Conservation (phyloP, 2,329 filamentous ascomycete genomes). For the Lasiodiplodia theobromae region DNA sequence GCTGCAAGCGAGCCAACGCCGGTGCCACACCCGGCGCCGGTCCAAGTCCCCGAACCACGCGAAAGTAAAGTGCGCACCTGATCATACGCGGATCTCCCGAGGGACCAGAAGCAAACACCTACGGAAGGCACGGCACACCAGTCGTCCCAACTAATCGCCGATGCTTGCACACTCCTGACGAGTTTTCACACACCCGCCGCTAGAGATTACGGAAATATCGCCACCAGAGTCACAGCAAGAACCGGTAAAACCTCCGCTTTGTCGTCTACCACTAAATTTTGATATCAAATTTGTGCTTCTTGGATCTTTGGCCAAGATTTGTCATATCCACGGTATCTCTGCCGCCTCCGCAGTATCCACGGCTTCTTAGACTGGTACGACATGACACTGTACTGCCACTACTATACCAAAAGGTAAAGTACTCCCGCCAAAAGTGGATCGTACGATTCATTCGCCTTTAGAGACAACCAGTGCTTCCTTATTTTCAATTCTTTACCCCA, state of each 20-base stretch:
- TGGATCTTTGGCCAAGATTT: neutral
- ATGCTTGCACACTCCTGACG: neutral
- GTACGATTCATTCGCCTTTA: neutral
- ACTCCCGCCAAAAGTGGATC: neutral
- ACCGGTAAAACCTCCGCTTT: neutral
- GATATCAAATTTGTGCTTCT: neutral
- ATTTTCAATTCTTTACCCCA: neutral
- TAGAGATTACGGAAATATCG: neutral
- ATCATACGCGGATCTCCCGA: neutral
- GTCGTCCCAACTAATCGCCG: neutral
- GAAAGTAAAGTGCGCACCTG: neutral
- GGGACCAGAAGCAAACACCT: neutral
- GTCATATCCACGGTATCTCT: neutral
- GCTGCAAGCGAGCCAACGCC: neutral
- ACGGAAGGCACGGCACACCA: neutral
- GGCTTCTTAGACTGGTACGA: too few species aligned
- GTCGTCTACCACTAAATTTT: neutral
- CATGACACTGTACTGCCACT: too few species aligned
- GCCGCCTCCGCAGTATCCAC: neutral
- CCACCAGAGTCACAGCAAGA: neutral
- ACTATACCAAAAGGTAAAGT: neutral
- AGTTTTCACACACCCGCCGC: neutral
- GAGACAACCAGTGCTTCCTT: neutral
- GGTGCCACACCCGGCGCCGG: conserved; percentile 13
- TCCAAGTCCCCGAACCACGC: neutral